phyloP scores from a whole-genome alignment of 164 flowering plant genomes.

The Litsea cubeba region DNA sequence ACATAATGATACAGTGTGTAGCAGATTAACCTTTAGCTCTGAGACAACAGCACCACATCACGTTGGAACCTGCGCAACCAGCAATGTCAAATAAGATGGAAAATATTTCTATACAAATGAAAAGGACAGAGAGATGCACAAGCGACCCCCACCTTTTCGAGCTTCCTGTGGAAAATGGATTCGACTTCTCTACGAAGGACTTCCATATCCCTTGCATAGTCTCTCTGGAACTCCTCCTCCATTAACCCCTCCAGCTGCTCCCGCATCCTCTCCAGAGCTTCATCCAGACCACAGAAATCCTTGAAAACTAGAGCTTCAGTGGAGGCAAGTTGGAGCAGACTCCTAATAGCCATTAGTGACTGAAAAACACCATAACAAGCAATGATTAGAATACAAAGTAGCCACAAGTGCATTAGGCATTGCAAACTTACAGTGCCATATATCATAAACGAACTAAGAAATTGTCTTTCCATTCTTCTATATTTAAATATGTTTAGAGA shows the following conservation, averaged over 20 bases:
- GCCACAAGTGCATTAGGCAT: background rate
- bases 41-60: background rate
- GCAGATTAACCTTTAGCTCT: background rate
- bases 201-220: conserved; percentile 64
- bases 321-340: conserved; percentile 56
- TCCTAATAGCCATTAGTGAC: conserved; percentile 69
- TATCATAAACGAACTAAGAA: background rate
- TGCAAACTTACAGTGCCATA: background rate
- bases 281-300: conserved; percentile 62
- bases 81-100: background rate
- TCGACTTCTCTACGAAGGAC: conserved; percentile 71
- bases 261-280: conserved; percentile 54
- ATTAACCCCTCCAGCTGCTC: conserved; percentile 47
- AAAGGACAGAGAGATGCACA: background rate
- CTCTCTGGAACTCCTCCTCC: conserved; percentile 46
- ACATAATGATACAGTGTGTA: background rate
- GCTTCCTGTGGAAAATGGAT: conserved; percentile 42
- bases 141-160: conserved; percentile 40
- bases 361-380: conserved; percentile 21
- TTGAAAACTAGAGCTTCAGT: conserved; percentile 49
- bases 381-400: background rate
- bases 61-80: background rate
- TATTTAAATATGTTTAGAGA: background rate
- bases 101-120: background rate
- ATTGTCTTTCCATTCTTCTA: too few species aligned